These are phyloP conservation scores for Wallacemonas sp. DNA, from an alignment of 208 protist species.

Conservation along the genomic window DNA sequence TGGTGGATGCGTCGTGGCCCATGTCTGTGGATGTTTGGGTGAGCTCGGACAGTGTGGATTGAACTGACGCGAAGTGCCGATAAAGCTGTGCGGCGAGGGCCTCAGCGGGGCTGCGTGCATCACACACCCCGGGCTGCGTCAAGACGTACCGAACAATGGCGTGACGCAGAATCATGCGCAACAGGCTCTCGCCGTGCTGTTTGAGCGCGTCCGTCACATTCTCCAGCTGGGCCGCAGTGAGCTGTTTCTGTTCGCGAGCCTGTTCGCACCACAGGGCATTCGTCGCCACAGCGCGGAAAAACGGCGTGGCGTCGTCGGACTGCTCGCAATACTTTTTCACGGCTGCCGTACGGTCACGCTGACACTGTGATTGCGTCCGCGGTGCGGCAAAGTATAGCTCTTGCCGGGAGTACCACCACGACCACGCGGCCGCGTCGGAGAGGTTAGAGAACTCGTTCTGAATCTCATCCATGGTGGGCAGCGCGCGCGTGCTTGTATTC, in stretches of 20 bases:
- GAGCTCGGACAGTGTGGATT: neutral
- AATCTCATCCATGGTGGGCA: constrained; percentile 6
- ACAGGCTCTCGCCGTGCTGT: constrained; percentile 1
- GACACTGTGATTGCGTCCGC: neutral
- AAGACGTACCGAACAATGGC: constrained; percentile 24
- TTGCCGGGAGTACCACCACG: constrained; percentile 13
- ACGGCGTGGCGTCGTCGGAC: neutral
- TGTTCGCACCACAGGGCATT: neutral
- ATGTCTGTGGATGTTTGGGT: neutral
- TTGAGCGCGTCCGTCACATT: constrained; percentile 18
- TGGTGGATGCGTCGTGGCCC: neutral
- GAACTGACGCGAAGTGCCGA: neutral
- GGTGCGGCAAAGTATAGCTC: neutral
- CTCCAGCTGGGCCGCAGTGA: constrained; percentile 10
- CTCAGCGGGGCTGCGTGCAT: neutral
- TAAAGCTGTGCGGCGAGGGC: neutral
- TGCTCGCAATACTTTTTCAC: neutral
- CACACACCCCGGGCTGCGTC: neutral
- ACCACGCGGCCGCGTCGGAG: neutral
- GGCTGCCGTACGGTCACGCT: neutral
- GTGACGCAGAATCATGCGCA: constrained; percentile 24
- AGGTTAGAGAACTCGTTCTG: neutral
- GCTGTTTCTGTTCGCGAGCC: constrained; percentile 1
- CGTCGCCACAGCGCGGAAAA: neutral
- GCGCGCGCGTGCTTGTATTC: neutral